phyloP scores from a whole-genome alignment of 352 stramenopile species.

The Phytophthora tentaculata region DNA sequence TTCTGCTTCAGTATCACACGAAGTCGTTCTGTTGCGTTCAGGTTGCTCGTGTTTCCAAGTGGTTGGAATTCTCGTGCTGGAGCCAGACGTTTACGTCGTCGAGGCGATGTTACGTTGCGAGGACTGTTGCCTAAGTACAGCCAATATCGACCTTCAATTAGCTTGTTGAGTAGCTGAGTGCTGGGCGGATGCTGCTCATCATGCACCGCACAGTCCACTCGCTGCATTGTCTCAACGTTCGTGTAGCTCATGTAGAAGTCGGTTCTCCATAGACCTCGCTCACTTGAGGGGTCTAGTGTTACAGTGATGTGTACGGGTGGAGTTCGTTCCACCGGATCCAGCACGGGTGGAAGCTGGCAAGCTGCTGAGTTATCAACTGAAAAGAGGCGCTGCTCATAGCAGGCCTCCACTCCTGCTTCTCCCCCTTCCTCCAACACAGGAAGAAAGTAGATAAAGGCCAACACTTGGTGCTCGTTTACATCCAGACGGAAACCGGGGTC shows the following conservation, averaged over 20 bases:
- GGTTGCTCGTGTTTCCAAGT: constrained; percentile 18
- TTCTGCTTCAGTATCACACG: constrained; percentile 60
- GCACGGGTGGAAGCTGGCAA: constrained; percentile 46
- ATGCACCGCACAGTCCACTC: constrained; percentile 46
- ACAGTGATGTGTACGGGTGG: constrained; percentile 65
- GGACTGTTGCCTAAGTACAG: constrained; percentile 76
- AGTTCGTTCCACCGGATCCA: constrained; percentile 41
- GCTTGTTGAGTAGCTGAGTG: constrained; percentile 36
- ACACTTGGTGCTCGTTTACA: constrained; percentile 54
- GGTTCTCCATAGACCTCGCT: constrained; percentile 33
- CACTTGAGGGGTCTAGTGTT: constrained; percentile 51
- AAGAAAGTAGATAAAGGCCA: constrained; percentile 73
- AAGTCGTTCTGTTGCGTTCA: constrained; percentile 58
- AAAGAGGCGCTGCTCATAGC: constrained; percentile 62
- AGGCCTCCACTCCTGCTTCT: constrained; percentile 40
- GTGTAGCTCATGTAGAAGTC: constrained; percentile 70
- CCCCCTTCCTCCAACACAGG: constrained; percentile 44
- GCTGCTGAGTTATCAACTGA: constrained; percentile 33
- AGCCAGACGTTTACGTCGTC: constrained; percentile 33
- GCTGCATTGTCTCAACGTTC: constrained; percentile 49
- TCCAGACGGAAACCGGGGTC: constrained; percentile 77
- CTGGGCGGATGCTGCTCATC: constrained; percentile 36
- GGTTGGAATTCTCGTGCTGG: constrained; percentile 20
- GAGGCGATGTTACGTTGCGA: constrained; percentile 50
- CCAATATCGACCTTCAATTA: constrained; percentile 59